Conservation (phyloP, 208 protist species). For the Herpetomonas samuelpessoai region DNA sequence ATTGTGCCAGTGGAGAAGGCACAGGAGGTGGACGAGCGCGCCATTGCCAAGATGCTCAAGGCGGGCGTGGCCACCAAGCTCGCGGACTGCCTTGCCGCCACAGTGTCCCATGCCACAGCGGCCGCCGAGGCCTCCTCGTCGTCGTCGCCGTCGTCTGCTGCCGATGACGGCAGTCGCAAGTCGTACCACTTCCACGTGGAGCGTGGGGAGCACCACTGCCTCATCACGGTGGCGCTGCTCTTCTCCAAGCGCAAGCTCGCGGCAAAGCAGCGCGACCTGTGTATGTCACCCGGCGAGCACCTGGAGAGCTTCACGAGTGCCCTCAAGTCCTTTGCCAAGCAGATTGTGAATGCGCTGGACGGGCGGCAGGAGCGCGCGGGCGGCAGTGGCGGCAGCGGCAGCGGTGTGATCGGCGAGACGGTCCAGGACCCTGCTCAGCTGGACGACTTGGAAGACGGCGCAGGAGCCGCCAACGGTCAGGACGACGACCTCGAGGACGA, state of each 20-base stretch:
- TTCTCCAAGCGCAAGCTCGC: slow-evolving; percentile 64
- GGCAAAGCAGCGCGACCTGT: slow-evolving; percentile 45
- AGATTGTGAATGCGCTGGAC: slow-evolving; percentile 47
- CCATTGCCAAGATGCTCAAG: slow-evolving; percentile 49
- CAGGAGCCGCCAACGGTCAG: slow-evolving; percentile 11
- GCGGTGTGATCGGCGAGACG: slow-evolving; percentile 7
- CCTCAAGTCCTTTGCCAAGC: slow-evolving; percentile 53
- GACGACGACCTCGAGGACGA: slow-evolving; percentile 19
- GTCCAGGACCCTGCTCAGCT: background rate
- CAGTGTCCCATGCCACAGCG: background rate
- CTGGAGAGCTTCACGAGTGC: slow-evolving; percentile 48
- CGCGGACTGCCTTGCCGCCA: slow-evolving; percentile 64
- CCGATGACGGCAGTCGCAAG: slow-evolving; percentile 7
- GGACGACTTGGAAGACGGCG: slow-evolving; percentile 20
- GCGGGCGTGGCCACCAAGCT: slow-evolving; percentile 57
- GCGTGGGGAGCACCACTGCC: slow-evolving; percentile 31
- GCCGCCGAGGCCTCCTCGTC: background rate
- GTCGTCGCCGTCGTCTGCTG: background rate
- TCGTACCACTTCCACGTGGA: slow-evolving; percentile 72
- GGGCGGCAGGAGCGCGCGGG: slow-evolving; percentile 36
- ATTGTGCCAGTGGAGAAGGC: slow-evolving; percentile 83
- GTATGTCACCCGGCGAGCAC: slow-evolving; percentile 80
- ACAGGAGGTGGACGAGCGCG: slow-evolving; percentile 49
- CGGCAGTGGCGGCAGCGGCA: slow-evolving; percentile 16
- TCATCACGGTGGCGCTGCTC: slow-evolving; percentile 68